Base-by-base conservation (phyloP, 148 eudicot genomes). In the Amaranthus palmeri region DNA sequence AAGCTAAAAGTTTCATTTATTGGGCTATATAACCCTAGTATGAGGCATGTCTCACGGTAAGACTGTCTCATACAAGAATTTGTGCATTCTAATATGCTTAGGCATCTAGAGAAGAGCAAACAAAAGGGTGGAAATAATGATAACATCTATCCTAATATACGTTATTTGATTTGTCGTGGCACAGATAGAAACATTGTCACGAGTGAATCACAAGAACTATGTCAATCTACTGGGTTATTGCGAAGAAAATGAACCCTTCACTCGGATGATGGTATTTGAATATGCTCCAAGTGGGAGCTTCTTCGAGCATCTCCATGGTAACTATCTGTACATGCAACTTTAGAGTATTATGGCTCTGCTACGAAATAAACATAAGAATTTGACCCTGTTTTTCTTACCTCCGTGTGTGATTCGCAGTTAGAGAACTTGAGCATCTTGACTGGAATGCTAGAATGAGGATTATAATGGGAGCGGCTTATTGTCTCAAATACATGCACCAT, bases 121-220 rank as follows among this genome's bases (percentile, higher is more conserved):
- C 15, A 42, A 61, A 11, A 42, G 66, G 66, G 4, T 42, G 17
- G 25, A 43, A 18, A 25, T 25, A 25, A 25, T 47, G 15, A 12
- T 9, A 42, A 13, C 17, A 10, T 58, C 43, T 41, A 43, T 42
- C 48, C 48, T 13, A 42, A 18, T 61, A 13, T 61, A 12, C 43
- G 46, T 43, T 45, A 5, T 59, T 46, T 72, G 58, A 78, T 53
- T 62, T 10, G 57, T 48, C 54, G 47, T 71, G 44, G 12, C 68
- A 54, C 74, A 95, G 99, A 95, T 95, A 69, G 92, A 91, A 76
- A 83, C 83, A 53, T 74, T 95, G 59, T 95, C 97, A 18, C 74
- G 97, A 68, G 87, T 95, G 64, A 95, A 95, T 75, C 98, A 95
- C 92, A 95, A 95, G 86, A 95, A 95, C 79, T 95, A 88, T 75